Evolutionary conservation across 768 basidiomycete genomes (phyloP).

Genomic region (Rossbeevera mucosa): DNA sequence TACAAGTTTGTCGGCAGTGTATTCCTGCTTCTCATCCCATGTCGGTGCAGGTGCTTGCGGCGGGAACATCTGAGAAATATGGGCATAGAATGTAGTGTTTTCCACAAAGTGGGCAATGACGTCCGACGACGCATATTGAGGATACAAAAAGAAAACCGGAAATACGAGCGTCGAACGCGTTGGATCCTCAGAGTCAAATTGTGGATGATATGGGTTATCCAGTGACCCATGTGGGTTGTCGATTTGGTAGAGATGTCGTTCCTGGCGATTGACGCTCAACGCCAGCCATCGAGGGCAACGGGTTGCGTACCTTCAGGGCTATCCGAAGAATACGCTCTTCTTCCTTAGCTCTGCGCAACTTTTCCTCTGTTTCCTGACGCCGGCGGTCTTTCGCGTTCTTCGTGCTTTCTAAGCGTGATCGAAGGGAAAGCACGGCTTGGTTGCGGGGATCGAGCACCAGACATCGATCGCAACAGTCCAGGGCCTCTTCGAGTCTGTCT

Average conservation of each 20-base stretch:
- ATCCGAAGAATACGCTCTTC: constrained; percentile 47
- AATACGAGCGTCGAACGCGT: constrained; percentile 60
- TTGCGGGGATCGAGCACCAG: constrained; percentile 57
- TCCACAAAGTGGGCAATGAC: constrained; percentile 84
- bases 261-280: constrained; percentile 37
- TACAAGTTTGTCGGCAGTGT: constrained; percentile 56
- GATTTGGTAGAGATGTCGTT: constrained; percentile 63
- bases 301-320: constrained; percentile 59
- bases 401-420: constrained; percentile 42
- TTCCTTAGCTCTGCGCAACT: constrained; percentile 46
- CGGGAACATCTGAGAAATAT: constrained; percentile 81
- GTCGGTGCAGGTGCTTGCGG: constrained; percentile 56
- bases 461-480: constrained; percentile 77
- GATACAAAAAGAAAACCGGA: constrained; percentile 92
- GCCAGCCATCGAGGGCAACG: not conserved
- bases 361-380: constrained; percentile 47
- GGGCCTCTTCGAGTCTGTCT: constrained; percentile 70
- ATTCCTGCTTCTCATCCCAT: constrained; percentile 76
- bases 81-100: constrained; percentile 73
- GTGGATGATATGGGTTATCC: constrained; percentile 55
- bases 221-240: constrained; percentile 47
- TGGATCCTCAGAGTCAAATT: constrained; percentile 64
- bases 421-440: constrained; percentile 45
- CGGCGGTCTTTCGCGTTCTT: constrained; percentile 50
- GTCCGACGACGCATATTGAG: constrained; percentile 85